Conservation (phyloP, 495 filamentous ascomycete species). For the Podospora comata region DNA sequence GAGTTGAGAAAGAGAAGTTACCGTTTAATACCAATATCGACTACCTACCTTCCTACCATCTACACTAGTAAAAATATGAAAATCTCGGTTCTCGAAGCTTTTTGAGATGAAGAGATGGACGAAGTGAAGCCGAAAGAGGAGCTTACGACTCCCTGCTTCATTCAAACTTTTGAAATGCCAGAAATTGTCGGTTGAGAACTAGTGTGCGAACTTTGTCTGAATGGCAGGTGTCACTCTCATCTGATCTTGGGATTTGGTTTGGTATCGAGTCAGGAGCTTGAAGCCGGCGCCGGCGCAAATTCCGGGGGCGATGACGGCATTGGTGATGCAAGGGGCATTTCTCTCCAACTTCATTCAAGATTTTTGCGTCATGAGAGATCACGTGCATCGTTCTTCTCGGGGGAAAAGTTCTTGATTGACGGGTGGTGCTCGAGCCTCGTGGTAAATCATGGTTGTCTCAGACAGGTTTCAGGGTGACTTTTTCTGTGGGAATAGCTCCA, state of each 20-base stretch:
- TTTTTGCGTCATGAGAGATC: neutral
- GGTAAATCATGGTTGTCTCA: constrained; percentile 5
- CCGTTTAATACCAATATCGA: neutral
- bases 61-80: neutral
- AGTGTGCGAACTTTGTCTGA: neutral
- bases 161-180: neutral
- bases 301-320: neutral
- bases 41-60: neutral
- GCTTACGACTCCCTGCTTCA: neutral
- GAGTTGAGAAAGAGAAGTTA: neutral
- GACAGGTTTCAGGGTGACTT: constrained; percentile 7
- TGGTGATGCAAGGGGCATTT: neutral
- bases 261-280: neutral
- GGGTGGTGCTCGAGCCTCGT: neutral
- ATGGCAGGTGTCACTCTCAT: neutral
- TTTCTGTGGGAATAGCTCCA: neutral
- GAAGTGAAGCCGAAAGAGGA: neutral
- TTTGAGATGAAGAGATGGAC: neutral
- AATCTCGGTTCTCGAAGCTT: neutral
- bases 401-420: neutral
- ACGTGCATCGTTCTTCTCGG: neutral
- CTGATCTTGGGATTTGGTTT: neutral
- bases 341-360: no score
- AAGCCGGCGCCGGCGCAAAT: neutral
- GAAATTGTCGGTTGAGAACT: neutral